Evolutionary conservation across 2,329 filamentous ascomycete genomes (phyloP).

Genomic region (Paradendryphiella salina): DNA sequence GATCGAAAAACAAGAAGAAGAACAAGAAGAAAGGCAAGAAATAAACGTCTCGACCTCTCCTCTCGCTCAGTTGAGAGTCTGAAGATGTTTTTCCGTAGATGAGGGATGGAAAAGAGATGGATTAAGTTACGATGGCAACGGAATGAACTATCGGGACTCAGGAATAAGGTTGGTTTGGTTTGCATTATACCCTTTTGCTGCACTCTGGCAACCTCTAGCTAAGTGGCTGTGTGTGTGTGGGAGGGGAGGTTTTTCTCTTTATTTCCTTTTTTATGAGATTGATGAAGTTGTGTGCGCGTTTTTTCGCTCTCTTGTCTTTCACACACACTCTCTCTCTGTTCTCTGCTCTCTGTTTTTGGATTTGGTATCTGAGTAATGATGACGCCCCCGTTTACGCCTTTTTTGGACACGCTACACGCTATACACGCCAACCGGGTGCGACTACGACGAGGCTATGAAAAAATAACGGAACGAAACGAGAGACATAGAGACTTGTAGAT

Average conservation of each 20-base stretch:
- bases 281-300: neutral
- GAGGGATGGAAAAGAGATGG: neutral
- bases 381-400: neutral
- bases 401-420: neutral
- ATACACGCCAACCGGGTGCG: neutral
- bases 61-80: neutral
- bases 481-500: constrained; percentile 1
- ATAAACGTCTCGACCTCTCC: constrained; percentile 6
- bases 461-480: neutral
- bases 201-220: constrained; percentile 1
- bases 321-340: neutral
- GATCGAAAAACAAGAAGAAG: constrained; percentile 20
- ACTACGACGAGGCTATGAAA: neutral
- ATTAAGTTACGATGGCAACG: neutral
- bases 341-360: neutral
- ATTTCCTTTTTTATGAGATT: neutral
- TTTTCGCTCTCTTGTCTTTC: too few species aligned
- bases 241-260: neutral
- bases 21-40: constrained; percentile 25
- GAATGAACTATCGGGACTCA: neutral
- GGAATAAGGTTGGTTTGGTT: constrained; percentile 3
- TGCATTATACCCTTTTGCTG: constrained; percentile 9
- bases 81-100: neutral
- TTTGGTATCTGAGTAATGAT: neutral
- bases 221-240: constrained; percentile 3